Percentiles rank a stretch among this genome's conserved stretches.
Evolutionary conservation across 179 eudicot species (phyloP).

Genomic region (Beta corolliflora): DNA sequence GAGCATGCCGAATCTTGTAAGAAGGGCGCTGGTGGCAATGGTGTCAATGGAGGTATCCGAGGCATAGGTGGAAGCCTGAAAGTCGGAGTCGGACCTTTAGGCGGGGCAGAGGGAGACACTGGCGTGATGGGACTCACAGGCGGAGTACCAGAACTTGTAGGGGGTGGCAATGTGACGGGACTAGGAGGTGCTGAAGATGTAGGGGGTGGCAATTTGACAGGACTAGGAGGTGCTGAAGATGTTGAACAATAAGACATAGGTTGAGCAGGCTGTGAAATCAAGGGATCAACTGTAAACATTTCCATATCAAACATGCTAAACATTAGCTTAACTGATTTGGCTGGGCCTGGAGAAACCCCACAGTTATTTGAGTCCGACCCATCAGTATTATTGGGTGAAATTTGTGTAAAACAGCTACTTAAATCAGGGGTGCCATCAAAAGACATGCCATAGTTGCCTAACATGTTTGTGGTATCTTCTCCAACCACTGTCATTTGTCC

Average conservation of each 20-base stretch:
- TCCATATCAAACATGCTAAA: slow-evolving; percentile 75
- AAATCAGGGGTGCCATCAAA: slow-evolving; percentile 72
- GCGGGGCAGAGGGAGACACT: slow-evolving; percentile 26
- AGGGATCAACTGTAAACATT: slow-evolving; percentile 64
- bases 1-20: slow-evolving; percentile 75
- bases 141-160: slow-evolving; percentile 19
- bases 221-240: slow-evolving; percentile 32
- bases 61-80: slow-evolving; percentile 41
- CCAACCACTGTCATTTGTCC: slow-evolving; percentile 42
- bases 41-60: slow-evolving; percentile 7
- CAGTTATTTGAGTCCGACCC: slow-evolving; percentile 44
- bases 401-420: slow-evolving; percentile 52
- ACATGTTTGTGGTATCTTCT: slow-evolving; percentile 68
- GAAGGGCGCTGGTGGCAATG: slow-evolving; percentile 57
- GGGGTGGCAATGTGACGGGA: too few species aligned
- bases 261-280: slow-evolving; percentile 75
- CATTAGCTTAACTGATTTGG: slow-evolving; percentile 48
- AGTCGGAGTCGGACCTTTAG: slow-evolving; percentile 29
- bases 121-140: slow-evolving; percentile 11
- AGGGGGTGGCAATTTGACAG: slow-evolving; percentile 29
- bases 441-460: slow-evolving; percentile 63
- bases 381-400: slow-evolving; percentile 21
- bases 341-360: slow-evolving; percentile 58
- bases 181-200: not conserved
- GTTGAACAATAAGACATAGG: slow-evolving; percentile 67